Evolutionary conservation across 2,329 filamentous ascomycete genomes (phyloP).

Genomic region (Colletotrichum siamense): DNA sequence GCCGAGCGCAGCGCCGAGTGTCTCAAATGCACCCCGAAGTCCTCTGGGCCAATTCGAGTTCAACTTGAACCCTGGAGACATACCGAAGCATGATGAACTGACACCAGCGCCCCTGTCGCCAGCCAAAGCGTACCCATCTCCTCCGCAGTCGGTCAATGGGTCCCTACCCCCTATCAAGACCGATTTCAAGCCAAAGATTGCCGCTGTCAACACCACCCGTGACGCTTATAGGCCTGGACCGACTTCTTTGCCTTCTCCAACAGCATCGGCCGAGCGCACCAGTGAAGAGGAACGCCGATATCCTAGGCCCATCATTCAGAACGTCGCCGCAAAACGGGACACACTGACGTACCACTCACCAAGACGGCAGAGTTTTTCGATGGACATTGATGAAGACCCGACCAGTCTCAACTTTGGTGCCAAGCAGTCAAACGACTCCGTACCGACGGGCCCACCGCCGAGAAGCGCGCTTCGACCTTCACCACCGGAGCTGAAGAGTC

Average conservation of each 20-base stretch:
- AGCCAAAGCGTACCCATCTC: conserved; percentile 31
- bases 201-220: conserved; percentile 24
- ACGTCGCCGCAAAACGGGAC: conserved; percentile 56
- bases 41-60: conserved; percentile 48
- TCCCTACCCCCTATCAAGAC: conserved; percentile 22
- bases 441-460: conserved; percentile 8
- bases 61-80: conserved; percentile 27
- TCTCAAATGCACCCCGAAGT: conserved; percentile 36
- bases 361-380: conserved; percentile 52
- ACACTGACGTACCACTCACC: conserved; percentile 52
- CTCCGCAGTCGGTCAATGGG: conserved; percentile 37
- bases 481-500: conserved; percentile 6
- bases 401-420: neutral
- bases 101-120: conserved; percentile 19
- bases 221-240: conserved; percentile 32
- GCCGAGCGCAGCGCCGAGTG: conserved; percentile 16
- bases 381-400: conserved; percentile 46
- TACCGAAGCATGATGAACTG: neutral
- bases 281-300: conserved; percentile 42
- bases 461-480: conserved; percentile 18
- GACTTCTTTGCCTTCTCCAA: conserved; percentile 46
- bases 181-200: conserved; percentile 20
- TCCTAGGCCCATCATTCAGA: conserved; percentile 49
- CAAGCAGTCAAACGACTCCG: neutral
- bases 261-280: conserved; percentile 41